Conservation (phyloP, 1,139 yeast genomes). For the Zygoascus sp. region DNA sequence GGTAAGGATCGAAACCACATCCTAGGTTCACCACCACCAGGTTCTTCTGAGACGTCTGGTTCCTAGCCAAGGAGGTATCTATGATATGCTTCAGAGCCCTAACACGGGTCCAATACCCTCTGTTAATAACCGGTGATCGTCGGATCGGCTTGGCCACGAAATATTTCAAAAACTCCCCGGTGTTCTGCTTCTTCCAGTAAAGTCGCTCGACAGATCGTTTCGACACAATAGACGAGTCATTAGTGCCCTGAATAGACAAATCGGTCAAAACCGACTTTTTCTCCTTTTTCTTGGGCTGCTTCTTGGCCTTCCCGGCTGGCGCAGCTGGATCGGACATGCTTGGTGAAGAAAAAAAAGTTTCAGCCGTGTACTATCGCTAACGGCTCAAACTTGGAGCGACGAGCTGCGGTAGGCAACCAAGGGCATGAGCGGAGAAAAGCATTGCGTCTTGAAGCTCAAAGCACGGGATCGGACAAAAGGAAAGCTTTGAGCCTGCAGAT, state of each 20-base stretch:
- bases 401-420: not conserved
- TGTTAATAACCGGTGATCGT: constrained; percentile 73
- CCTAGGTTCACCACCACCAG: constrained; percentile 61
- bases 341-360: not conserved
- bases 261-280: constrained; percentile 26
- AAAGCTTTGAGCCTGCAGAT: no score
- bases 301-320: not conserved
- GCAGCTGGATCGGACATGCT: not conserved
- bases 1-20: constrained; percentile 63
- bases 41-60: constrained; percentile 12
- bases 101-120: constrained; percentile 84
- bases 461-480: no score
- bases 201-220: constrained; percentile 73
- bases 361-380: not conserved
- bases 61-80: constrained; percentile 35
- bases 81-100: constrained; percentile 59
- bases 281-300: constrained; percentile 4
- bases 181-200: constrained; percentile 42
- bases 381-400: not conserved
- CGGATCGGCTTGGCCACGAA: constrained; percentile 68
- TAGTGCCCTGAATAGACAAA: constrained; percentile 70
- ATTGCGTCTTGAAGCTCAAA: no score
- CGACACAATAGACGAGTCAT: constrained; percentile 77
- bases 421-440: no score
- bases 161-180: constrained; percentile 52